A percentile compares a stretch with the other conserved stretches of the same genome.
Conservation (phyloP, 768 basidiomycete genomes). For the Leccinum obscurum region DNA sequence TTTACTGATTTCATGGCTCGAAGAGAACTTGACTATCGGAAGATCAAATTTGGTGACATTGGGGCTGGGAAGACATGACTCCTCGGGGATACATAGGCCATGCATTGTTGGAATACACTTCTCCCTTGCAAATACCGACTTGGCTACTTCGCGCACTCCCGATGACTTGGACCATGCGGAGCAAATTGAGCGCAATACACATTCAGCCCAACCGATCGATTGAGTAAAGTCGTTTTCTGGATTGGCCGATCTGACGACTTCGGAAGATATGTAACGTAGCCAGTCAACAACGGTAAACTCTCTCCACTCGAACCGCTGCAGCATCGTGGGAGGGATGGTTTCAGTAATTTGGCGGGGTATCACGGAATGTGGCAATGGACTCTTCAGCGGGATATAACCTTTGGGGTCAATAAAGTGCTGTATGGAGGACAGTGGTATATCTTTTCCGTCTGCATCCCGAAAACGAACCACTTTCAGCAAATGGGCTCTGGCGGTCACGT, state of each 20-base stretch:
- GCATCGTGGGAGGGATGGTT: no score
- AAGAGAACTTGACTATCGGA: not conserved
- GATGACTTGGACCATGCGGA: slow-evolving; percentile 56
- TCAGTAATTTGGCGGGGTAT: no score
- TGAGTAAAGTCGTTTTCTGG: slow-evolving; percentile 57
- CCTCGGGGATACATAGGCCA: slow-evolving; percentile 67
- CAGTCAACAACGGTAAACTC: slow-evolving; percentile 75
- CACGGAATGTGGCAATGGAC: no score
- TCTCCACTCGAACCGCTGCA: slow-evolving; percentile 37
- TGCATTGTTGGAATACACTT: slow-evolving; percentile 45
- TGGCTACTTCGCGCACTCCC: not conserved
- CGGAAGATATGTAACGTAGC: slow-evolving; percentile 59
- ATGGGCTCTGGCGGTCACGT: no score
- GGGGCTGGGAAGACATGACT: slow-evolving; percentile 79
- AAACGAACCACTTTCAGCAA: no score
- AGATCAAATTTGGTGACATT: slow-evolving; percentile 34
- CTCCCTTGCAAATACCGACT: slow-evolving; percentile 21
- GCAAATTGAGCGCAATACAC: slow-evolving; percentile 59
- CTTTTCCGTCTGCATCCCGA: no score
- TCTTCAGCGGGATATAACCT: no score
- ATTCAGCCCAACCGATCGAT: slow-evolving; percentile 76
- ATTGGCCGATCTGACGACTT: slow-evolving; percentile 38
- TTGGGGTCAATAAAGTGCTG: no score
- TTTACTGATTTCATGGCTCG: slow-evolving; percentile 26
- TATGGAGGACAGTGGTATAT: no score